These are phyloP conservation scores for Leishmania mexicana DNA, from an alignment of 208 protist species.

Conservation along the genomic window DNA sequence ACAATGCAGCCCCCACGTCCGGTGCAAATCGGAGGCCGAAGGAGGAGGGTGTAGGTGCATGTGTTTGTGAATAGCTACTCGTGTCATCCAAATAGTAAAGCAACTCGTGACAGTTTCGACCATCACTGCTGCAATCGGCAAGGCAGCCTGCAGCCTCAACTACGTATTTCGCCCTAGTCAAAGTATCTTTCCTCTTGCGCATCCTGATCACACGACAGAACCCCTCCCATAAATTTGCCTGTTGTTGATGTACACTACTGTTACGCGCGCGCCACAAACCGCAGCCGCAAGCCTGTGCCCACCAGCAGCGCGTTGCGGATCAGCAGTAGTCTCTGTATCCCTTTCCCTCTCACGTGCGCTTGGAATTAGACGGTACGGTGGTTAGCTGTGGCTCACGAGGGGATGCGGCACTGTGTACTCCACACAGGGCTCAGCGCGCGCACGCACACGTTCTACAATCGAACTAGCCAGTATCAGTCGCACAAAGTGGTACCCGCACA, in stretches of 20 bases:
- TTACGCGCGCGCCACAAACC: not conserved
- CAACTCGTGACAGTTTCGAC: not conserved
- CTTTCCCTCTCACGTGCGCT: not conserved
- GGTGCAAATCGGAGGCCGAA: not conserved
- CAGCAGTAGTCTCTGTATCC: not conserved
- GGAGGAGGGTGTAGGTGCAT: not conserved
- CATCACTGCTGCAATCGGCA: not conserved
- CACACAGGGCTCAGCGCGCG: not conserved
- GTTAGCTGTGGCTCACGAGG: not conserved
- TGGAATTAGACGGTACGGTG: not conserved
- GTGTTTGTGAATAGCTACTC: not conserved
- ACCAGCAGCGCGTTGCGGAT: not conserved
- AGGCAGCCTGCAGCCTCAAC: not conserved
- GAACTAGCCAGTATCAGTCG: not conserved
- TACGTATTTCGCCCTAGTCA: not conserved
- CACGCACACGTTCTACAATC: not conserved
- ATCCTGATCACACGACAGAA: not conserved
- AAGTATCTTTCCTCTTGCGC: no score
- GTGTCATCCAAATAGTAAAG: not conserved
- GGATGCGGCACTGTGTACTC: not conserved
- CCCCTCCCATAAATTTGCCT: no score
- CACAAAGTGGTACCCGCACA: not conserved
- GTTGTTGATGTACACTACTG: not conserved
- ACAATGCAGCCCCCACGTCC: not conserved
- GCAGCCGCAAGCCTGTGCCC: not conserved